These are phyloP conservation scores for Tranzscheliella williamsii DNA, from an alignment of 1,284 basidiomycete species.

Conservation along the genomic window DNA sequence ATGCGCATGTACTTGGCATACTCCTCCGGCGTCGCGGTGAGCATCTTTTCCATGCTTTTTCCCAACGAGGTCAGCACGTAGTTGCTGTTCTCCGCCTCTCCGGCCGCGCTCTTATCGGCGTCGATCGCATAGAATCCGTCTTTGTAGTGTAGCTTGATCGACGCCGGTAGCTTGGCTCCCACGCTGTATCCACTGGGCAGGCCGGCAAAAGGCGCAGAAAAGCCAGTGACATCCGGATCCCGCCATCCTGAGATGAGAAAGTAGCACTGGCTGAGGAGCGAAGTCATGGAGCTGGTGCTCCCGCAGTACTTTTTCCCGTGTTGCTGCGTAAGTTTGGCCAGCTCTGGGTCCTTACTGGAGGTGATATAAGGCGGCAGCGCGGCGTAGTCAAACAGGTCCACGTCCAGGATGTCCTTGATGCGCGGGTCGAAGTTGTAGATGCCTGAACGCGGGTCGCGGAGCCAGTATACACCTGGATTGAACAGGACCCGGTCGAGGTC, in stretches of 20 bases:
- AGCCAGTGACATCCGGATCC: slow-evolving; percentile 53
- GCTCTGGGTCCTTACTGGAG: slow-evolving; percentile 77
- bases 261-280: slow-evolving; percentile 83
- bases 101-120: slow-evolving; percentile 65
- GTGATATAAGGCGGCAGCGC: slow-evolving; percentile 76
- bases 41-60: slow-evolving; percentile 82
- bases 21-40: slow-evolving; percentile 72
- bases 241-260: slow-evolving; percentile 65
- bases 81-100: slow-evolving; percentile 52
- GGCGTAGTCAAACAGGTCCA: slow-evolving; percentile 88
- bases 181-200: slow-evolving; percentile 74
- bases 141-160: slow-evolving; percentile 69
- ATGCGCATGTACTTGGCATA: slow-evolving; percentile 71
- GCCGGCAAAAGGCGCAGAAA: slow-evolving; percentile 65
- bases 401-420: slow-evolving; percentile 73
- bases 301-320: slow-evolving; percentile 74
- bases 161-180: slow-evolving; percentile 78
- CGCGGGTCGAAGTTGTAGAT: slow-evolving; percentile 83
- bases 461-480: slow-evolving; percentile 82
- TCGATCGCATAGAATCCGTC: slow-evolving; percentile 74
- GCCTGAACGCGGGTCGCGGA: slow-evolving; percentile 80
- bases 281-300: slow-evolving; percentile 88
- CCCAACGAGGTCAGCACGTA: slow-evolving; percentile 67
- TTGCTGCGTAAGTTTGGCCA: slow-evolving; percentile 69
- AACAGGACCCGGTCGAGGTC: slow-evolving; percentile 70